Conservation (phyloP, 2,329 filamentous ascomycete species). For the Fusarium nodosum region DNA sequence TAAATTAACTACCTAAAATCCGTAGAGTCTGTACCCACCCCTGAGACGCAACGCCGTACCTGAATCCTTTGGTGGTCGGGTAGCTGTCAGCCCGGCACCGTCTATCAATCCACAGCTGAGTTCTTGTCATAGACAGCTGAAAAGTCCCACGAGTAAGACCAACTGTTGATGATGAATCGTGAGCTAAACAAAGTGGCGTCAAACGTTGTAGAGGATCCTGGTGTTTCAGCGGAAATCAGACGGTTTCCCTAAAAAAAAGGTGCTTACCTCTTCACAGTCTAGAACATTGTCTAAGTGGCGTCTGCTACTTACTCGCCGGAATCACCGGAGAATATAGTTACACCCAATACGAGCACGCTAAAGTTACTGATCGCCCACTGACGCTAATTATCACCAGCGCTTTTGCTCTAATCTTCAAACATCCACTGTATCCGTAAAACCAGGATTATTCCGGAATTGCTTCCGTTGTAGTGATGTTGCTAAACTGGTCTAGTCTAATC, state of each 20-base stretch:
- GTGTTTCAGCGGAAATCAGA: neutral
- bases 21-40: neutral
- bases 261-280: no score
- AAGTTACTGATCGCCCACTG: no score
- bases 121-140: neutral
- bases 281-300: no score
- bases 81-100: neutral
- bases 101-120: neutral
- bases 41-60: neutral
- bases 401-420: no score
- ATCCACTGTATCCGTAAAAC: neutral
- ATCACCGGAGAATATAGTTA: no score
- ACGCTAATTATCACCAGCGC: no score
- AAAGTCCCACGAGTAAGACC: neutral
- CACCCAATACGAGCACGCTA: no score
- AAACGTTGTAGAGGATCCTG: neutral
- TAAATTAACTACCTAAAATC: neutral
- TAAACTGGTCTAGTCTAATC: no score
- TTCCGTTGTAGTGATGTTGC: neutral
- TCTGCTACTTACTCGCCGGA: no score
- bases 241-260: no score
- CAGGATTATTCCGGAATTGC: neutral
- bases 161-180: no score
- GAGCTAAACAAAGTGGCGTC: neutral
- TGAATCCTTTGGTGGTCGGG: neutral